Base-by-base conservation (phyloP, 2,329 filamentous ascomycete genomes). In the Aphanoascus verrucosus region DNA sequence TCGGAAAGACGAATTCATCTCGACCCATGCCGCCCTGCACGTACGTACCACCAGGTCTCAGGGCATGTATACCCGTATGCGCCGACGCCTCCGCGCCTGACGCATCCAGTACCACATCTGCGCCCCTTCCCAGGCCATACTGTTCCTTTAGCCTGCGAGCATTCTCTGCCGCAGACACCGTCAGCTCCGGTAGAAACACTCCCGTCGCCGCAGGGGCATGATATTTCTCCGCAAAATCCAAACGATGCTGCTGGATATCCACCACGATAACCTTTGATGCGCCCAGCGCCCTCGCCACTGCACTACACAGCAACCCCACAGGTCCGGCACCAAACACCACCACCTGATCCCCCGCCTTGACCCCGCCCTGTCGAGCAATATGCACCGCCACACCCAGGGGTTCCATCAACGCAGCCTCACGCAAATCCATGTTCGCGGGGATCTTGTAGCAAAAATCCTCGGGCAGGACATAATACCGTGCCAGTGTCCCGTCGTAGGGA, bases 401-500 rank as follows among this genome's bases (percentile, higher is more conserved):
- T 77, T 97, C 91, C 64, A 97, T 82, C 57, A 97, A 73, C 1
- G 93, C 91, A 54, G 89, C 93, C 71, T 96, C 88, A 66, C 93
- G 85, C 51, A 94, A 74, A 0, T 79, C 82, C 49, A 97, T 82
- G 59, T 75, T 70, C 15, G 85, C 81, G 1, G 91, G 89, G 5
- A 97, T 80, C 74, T 88, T 88, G 73, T 91, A 94, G 78, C 89
- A 95, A 68, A 94, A 95, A 69, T 96, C 91, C 61, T 85, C 81
- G 1, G 91, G 88, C 5, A 91, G 77, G 12, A 76, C 65, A 76
- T 91, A 96, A 76, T 91, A 94, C 52, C 88, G 86, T 0, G 89
- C 85, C 52, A 97, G 74, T 0, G 91, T 97, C 45, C 91, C 91
- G 68, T 96, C 84, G 67, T 85, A 83, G 2, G 93, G 91, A n/a